Evolutionary conservation across 2,329 filamentous ascomycete genomes (phyloP).

Genomic region (Beauveria scarabaeidicola): DNA sequence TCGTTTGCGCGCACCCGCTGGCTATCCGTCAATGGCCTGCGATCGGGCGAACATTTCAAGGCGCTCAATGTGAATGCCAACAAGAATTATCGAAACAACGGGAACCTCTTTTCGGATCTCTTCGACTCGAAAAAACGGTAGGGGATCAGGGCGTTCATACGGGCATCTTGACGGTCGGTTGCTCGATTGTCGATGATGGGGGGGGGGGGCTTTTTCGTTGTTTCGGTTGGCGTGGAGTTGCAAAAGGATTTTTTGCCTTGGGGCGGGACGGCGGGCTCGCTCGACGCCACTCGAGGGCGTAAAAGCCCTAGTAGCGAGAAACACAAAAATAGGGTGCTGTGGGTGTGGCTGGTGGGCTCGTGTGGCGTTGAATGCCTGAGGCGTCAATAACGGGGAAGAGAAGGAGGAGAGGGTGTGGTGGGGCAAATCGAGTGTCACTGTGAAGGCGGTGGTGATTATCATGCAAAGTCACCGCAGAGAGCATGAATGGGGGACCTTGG

Average conservation of each 20-base stretch:
- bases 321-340: neutral
- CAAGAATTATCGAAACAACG: neutral
- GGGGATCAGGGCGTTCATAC: constrained; percentile 22
- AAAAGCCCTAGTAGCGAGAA: constrained; percentile 27
- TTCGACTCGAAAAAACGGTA: neutral
- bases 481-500: neutral
- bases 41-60: neutral
- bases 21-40: neutral
- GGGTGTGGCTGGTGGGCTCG: constrained; percentile 12
- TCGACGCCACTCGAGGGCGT: constrained; percentile 22
- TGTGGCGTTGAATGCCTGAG: constrained; percentile 14
- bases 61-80: neutral
- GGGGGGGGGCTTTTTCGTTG: constrained; percentile 11
- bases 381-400: constrained; percentile 1
- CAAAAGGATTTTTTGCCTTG: constrained; percentile 25
- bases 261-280: constrained; percentile 15
- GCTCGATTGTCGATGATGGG: constrained; percentile 24
- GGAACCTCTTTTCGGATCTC: neutral
- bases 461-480: neutral
- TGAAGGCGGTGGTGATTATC: neutral
- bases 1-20: neutral
- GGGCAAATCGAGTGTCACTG: neutral
- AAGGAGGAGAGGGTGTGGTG: neutral
- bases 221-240: constrained; percentile 22
- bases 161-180: constrained; percentile 33